A percentile compares a stretch with the other conserved stretches of the same genome.
Evolutionary conservation across 2,329 filamentous ascomycete species (phyloP).

Genomic region (Penicillium sp.): DNA sequence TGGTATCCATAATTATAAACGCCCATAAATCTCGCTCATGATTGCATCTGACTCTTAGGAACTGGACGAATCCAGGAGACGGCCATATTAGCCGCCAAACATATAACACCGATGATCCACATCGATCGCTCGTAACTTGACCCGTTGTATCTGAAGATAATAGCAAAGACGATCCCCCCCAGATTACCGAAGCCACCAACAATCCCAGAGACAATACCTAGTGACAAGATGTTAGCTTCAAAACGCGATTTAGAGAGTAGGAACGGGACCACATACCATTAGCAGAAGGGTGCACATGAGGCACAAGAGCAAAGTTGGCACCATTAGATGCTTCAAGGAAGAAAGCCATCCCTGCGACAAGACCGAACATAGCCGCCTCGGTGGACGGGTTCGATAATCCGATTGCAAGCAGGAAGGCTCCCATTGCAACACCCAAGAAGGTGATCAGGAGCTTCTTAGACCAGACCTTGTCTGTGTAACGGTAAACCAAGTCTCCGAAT

Average conservation of each 20-base stretch:
- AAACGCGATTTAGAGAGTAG: background rate
- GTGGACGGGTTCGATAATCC: constrained; percentile 61
- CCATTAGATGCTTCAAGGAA: constrained; percentile 85
- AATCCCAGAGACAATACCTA: constrained; percentile 65
- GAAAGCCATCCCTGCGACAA: constrained; percentile 73
- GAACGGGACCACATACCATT: constrained; percentile 57
- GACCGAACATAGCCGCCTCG: constrained; percentile 67
- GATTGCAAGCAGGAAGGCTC: constrained; percentile 61
- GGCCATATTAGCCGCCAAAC: constrained; percentile 65
- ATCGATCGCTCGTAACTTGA: constrained; percentile 66
- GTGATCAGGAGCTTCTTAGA: constrained; percentile 63
- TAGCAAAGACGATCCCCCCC: constrained; percentile 78
- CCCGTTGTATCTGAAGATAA: constrained; percentile 75
- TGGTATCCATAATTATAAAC: background rate
- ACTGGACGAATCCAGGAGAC: constrained; percentile 63
- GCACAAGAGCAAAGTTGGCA: constrained; percentile 80
- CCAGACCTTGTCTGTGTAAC: constrained; percentile 53
- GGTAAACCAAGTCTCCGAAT: constrained; percentile 56
- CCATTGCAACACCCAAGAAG: constrained; percentile 54
- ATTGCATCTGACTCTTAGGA: constrained; percentile 48
- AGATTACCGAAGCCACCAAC: constrained; percentile 80
- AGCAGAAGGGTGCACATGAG: constrained; percentile 78
- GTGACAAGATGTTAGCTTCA: background rate
- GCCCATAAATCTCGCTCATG: background rate
- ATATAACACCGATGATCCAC: constrained; percentile 79